Evolutionary conservation across 1,284 basidiomycete species (phyloP).

Genomic region (Naganishia sp.): DNA sequence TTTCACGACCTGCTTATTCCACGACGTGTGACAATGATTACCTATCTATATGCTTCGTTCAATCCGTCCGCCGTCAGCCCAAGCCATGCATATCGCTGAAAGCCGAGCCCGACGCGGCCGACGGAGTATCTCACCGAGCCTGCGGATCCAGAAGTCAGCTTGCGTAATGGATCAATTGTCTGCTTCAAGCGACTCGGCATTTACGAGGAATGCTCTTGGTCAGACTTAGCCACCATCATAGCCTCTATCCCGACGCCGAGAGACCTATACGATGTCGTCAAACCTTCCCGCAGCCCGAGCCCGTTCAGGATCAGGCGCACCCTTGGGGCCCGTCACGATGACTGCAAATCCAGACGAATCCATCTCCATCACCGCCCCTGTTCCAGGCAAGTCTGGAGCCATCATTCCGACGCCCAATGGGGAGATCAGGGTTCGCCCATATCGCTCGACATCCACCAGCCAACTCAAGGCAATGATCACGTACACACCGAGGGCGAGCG

Average conservation of each 20-base stretch:
- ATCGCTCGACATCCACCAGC: conserved; percentile 45
- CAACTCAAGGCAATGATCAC: conserved; percentile 65
- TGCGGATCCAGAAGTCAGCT: background rate
- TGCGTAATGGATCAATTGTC: background rate
- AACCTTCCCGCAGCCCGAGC: background rate
- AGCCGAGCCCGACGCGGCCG: too few species aligned
- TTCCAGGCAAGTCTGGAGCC: conserved; percentile 37
- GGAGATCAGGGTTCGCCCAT: conserved; percentile 46
- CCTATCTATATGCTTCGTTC: too few species aligned
- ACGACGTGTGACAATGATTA: too few species aligned
- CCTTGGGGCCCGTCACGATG: conserved; percentile 19
- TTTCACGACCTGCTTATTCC: too few species aligned
- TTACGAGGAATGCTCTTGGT: too few species aligned
- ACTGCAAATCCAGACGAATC: conserved; percentile 16
- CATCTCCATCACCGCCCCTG: conserved; percentile 39
- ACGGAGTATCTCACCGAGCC: too few species aligned
- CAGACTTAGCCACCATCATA: too few species aligned
- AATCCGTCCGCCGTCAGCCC: too few species aligned
- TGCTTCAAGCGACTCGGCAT: background rate
- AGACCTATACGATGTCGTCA: background rate
- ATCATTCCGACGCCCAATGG: conserved; percentile 47
- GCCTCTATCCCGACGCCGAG: too few species aligned
- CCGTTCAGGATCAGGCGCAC: conserved; percentile 14
- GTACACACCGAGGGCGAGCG: conserved; percentile 79
- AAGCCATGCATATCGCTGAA: too few species aligned